These are phyloP conservation scores for Penicillium roqueforti DNA, from an alignment of 495 filamentous ascomycete genomes.

Conservation along the genomic window DNA sequence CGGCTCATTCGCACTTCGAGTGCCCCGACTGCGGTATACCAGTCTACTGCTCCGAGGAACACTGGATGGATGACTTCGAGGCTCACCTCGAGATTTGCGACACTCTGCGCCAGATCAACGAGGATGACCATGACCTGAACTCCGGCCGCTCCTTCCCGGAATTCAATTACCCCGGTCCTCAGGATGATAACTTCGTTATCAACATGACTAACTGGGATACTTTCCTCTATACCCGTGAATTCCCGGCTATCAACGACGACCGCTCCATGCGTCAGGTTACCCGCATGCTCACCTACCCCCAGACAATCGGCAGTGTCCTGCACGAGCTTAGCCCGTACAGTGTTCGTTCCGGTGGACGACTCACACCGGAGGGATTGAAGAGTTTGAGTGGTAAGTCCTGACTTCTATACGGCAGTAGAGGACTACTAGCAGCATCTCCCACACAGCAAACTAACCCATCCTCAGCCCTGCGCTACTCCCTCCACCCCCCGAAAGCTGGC, in stretches of 20 bases:
- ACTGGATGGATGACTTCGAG: conserved; percentile 95
- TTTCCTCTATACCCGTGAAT: conserved; percentile 83
- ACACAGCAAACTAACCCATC: not conserved
- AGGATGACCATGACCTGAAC: conserved; percentile 93
- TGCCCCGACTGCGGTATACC: conserved; percentile 96
- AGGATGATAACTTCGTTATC: conserved; percentile 84
- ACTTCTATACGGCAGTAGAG: not conserved
- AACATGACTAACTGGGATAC: conserved; percentile 99
- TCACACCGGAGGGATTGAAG: conserved; percentile 86
- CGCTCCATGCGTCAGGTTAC: conserved; percentile 87
- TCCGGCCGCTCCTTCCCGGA: conserved; percentile 90
- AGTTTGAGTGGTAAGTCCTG: conserved; percentile 76
- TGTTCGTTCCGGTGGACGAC: conserved; percentile 62
- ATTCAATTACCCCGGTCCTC: conserved; percentile 81
- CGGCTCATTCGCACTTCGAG: conserved; percentile 82
- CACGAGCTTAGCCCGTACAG: conserved; percentile 92
- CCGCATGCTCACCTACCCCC: conserved; percentile 84
- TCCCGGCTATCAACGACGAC: conserved; percentile 82
- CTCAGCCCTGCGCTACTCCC: conserved; percentile 81
- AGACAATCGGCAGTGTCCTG: conserved; percentile 84
- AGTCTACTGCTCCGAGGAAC: conserved; percentile 85
- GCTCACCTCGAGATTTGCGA: conserved; percentile 90
- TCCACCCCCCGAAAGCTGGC: conserved; percentile 81
- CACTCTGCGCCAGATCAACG: conserved; percentile 83
- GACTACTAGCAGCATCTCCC: not conserved